A percentile compares a stretch with the other conserved stretches of the same genome.
These are phyloP conservation scores for Mycena galopus DNA, from an alignment of 768 basidiomycete genomes.

Conservation along the genomic window DNA sequence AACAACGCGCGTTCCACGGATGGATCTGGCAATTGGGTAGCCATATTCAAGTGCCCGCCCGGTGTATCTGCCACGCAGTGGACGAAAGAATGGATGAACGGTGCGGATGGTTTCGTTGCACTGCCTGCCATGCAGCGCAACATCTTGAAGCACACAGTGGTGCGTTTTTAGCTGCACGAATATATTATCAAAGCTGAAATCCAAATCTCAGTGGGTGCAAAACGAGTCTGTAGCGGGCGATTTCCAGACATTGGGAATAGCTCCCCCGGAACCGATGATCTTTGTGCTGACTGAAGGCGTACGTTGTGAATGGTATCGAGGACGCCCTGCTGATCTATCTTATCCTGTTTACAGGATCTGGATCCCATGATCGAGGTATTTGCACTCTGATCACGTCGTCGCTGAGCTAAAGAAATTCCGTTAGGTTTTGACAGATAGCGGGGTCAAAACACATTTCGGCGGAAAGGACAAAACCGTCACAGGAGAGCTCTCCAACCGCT, in stretches of 20 bases:
- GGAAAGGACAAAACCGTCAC: background rate
- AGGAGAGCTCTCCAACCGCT: background rate
- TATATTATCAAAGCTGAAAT: background rate
- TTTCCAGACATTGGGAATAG: background rate
- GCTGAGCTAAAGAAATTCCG: background rate
- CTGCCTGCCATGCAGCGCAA: background rate
- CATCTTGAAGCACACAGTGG: background rate
- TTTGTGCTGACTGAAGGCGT: background rate
- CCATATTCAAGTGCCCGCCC: background rate
- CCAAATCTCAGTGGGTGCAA: background rate
- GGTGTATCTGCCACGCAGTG: background rate
- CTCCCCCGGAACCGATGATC: background rate
- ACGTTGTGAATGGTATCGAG: background rate
- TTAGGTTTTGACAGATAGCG: background rate
- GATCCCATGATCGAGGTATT: background rate
- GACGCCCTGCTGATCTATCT: background rate
- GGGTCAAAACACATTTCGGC: background rate
- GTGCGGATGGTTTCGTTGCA: background rate
- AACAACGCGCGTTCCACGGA: background rate
- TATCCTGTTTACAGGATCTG: background rate
- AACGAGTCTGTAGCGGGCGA: background rate
- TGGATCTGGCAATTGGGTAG: background rate
- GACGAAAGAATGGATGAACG: background rate
- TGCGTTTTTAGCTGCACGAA: background rate
- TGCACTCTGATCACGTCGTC: background rate